Evolutionary conservation across 2,329 filamentous ascomycete species (phyloP), one percentile per base, ranked within the genome.

Genomic region (Xylaria multiplex): DNA sequence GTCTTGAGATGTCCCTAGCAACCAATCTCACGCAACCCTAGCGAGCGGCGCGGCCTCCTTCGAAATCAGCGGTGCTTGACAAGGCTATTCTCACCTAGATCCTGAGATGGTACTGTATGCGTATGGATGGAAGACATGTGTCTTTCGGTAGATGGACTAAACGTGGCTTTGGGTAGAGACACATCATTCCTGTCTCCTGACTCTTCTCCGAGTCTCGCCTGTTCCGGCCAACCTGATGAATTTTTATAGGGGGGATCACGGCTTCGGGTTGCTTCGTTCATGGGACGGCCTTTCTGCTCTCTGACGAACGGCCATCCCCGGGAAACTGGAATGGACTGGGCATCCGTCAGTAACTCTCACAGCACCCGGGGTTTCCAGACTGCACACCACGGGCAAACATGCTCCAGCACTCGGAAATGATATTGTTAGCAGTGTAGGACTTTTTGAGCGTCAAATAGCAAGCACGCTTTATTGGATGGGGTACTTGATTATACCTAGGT

Each of bases 101-200:
- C 55, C 62, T 62, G 54, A 55, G 30, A 45, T 53, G 54, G 6
- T 53, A 37, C 46, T 56, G 40, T 62, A 42, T 64, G 19, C 43
- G 16, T 46, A 22, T 46, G 43, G 32, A 59, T 13, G 40, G 42
- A 40, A 68, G 60, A 62, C 60, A 65, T 27, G 14, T 63, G 64
- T 64, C 54, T 62, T 52, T 58, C 49, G 46, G 60, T 40, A 62
- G 60, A 54, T 32, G 32, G 40, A 16, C 49, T n/a, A 52, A 68
- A 68, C 64, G 66, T 64, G 66, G 63, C 45, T 66, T 35, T 62
- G 14, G 56, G 46, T 42, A 63, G 59, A 65, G 62, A 69, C 62
- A 67, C 35, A 22, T 30, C 65, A 67, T 69, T 67, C 65, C 65
- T 27, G 37, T 24, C 35, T 46, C 49, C 35, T 37, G 52, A 62